Conservation (phyloP, 2,329 filamentous ascomycete genomes). For the Emericellopsis cladophorae region DNA sequence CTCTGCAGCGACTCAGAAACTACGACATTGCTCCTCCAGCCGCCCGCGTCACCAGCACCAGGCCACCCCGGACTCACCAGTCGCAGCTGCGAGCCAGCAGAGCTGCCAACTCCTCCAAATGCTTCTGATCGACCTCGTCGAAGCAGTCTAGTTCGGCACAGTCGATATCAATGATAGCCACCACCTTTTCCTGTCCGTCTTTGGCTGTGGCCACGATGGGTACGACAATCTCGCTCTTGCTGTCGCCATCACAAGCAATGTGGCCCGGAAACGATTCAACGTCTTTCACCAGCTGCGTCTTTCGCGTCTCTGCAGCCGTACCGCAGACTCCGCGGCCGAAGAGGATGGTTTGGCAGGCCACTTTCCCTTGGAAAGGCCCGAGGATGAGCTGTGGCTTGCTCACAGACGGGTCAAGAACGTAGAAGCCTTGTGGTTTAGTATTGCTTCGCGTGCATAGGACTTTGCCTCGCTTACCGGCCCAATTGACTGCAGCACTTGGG, state of each 20-base stretch:
- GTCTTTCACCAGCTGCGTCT: constrained; percentile 56
- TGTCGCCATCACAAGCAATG: constrained; percentile 69
- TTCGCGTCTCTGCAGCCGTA: constrained; percentile 43
- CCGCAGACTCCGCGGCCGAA: constrained; percentile 70
- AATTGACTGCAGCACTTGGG: constrained; percentile 60
- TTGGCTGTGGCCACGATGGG: constrained; percentile 40
- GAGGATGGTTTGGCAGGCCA: constrained; percentile 65
- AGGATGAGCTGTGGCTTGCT: constrained; percentile 49
- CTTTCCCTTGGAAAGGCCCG: constrained; percentile 69
- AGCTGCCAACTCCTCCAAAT: constrained; percentile 53
- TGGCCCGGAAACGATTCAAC: constrained; percentile 67
- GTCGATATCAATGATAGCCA: constrained; percentile 71
- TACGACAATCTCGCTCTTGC: constrained; percentile 71
- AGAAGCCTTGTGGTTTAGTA: constrained; percentile 48
- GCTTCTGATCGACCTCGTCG: constrained; percentile 50
- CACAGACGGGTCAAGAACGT: constrained; percentile 45
- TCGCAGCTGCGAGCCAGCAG: constrained; percentile 50
- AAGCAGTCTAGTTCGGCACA: constrained; percentile 57
- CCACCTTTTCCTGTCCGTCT: constrained; percentile 30
- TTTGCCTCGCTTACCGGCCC: constrained; percentile 44
- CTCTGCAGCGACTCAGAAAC: no score
- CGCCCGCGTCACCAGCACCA: neutral
- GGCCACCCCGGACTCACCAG: constrained; percentile 32
- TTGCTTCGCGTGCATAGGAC: neutral
- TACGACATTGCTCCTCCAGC: neutral